phyloP scores from a whole-genome alignment of 306 rosid species.

The Dicorynia guianensis region DNA sequence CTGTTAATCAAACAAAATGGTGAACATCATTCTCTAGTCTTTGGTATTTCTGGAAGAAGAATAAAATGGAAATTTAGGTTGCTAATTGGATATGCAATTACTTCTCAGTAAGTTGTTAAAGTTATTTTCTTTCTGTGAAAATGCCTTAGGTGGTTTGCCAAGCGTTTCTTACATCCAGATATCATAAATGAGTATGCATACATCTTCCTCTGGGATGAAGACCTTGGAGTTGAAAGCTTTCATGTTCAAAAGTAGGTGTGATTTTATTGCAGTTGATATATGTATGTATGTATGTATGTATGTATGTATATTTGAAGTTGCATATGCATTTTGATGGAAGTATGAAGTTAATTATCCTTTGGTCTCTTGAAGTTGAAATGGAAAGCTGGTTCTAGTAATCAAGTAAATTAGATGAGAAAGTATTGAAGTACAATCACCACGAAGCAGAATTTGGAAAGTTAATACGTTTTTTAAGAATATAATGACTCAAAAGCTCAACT shows the following conservation, averaged over 20 bases:
- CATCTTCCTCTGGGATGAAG: slow-evolving; percentile 48
- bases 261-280: background rate
- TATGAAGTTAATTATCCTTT: background rate
- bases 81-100: background rate
- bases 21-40: background rate
- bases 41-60: background rate
- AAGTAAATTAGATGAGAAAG: background rate
- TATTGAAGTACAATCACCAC: background rate
- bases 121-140: background rate
- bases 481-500: background rate
- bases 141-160: slow-evolving; percentile 44
- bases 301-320: background rate
- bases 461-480: background rate
- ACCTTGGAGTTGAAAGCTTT: slow-evolving; percentile 43
- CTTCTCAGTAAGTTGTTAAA: background rate
- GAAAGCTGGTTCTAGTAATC: background rate
- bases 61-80: background rate
- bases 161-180: slow-evolving; percentile 45
- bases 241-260: slow-evolving; percentile 22
- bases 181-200: slow-evolving; percentile 32
- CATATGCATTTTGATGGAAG: background rate
- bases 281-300: background rate
- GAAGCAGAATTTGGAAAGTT: background rate
- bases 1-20: slow-evolving; percentile 42
- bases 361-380: background rate